Evolutionary conservation across 106 monocot genomes (phyloP), one percentile per base, ranked within the genome.

Genomic region (Vanilla planifolia): DNA sequence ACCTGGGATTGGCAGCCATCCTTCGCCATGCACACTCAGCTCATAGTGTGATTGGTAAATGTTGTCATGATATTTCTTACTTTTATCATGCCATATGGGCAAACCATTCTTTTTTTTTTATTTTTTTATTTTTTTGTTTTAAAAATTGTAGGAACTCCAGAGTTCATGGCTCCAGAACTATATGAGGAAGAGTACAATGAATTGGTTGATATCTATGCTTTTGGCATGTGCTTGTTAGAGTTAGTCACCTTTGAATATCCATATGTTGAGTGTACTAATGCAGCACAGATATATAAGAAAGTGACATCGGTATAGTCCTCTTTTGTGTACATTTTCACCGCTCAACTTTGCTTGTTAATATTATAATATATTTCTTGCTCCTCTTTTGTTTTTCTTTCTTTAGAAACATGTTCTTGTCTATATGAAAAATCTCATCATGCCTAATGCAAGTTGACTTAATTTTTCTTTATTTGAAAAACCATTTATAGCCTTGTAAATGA

Each of bases 181-280:
- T 87, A 82, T 22, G 82, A 82, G 42, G 86, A 87, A 67, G 78
- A 87, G 25, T 87, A 87, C 33, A 79, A 78, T 63, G 86, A 87
- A 63, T 66, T 87, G 2, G 82, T 87, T 13, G 86, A 87, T 43
- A 70, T 87, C 6, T 87, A 87, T 69, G 72, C 86, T 8, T 87
- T 87, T 63, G 86, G 86, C 14, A 82, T 87, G 86, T 87, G 86
- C 52, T 53, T 87, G 48, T 55, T 87, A 61, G 86, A 82, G 29
- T 23, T 87, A 68, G 75, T 82, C 62, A 82, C 86, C 8, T 51
- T 75, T 58, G 82, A 87, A 59, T 82, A 79, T 28, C 86, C 86
- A 1, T 87, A 87, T 34, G 11, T 28, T 14, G 86, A 87, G 48
- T 87, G 86, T 60, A 6, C 61, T 26, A 82, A 76, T 60, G 67